Base-by-base conservation (phyloP, 2,329 filamentous ascomycete species). In the Trichoderma harzianum region DNA sequence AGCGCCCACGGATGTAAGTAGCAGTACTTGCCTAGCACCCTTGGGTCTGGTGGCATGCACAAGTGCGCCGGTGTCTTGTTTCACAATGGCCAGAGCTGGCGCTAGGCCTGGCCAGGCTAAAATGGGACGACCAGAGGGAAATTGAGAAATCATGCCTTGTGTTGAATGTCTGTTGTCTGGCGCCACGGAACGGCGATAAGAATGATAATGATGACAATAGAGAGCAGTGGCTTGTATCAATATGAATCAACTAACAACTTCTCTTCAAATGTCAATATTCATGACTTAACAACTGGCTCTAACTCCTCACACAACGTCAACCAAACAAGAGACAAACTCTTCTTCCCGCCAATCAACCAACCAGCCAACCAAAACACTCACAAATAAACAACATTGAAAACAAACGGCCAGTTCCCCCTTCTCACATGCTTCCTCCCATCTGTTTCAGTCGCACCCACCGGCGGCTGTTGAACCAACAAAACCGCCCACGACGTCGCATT, bases 31-130 rank as follows among this genome's bases (percentile, higher is more conserved):
- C 53, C 21, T 61, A 28, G 64, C 30, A 47, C 39, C 51, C 58
- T 63, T 70, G 34, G 36, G 51, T n/a, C 16, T 58, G 55, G 58
- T 36, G 58, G 58, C 32, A 61, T 61, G 58, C 58, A 62, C 58
- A 39, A 39, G 32, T 26, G 58, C n/a, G 67, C 74, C 64, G 72
- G 30, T 69, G 14, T 53, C 67, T 76, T 69, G 78, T 79, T 78
- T 79, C 78, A 76, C 75, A 76, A 76, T 76, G 76, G 75, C 72
- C 71, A 74, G 70, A 73, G 70, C 66, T 67, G 47, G 72, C 63
- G 58, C 76, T 72, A 76, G 66, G n/a, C 75, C 73, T 34, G 39
- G 73, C 68, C 21, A 5, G 68, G 75, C 58, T 67, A 76, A 74
- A 69, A 43, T 43, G 6, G 36, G 34, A 65, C 62, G 26, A 67